These are phyloP conservation scores for Spathaspora sp. DNA, from an alignment of 805 yeast species.

Conservation along the genomic window DNA sequence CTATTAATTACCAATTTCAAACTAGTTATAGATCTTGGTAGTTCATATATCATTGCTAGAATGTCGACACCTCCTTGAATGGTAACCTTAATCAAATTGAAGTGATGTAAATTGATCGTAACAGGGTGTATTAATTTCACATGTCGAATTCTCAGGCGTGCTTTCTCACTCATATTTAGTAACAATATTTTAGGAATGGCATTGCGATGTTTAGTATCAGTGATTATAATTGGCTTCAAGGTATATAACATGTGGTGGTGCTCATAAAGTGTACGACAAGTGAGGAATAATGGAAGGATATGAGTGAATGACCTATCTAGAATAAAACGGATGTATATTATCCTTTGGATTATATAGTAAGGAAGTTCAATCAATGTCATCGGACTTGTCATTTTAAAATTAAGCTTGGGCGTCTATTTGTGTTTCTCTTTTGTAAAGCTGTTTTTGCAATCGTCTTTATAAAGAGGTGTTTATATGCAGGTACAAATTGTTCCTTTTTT, in stretches of 20 bases:
- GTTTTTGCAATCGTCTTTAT: neutral
- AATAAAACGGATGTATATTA: slow-evolving; percentile 6
- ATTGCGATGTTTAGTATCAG: neutral
- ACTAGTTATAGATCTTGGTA: slow-evolving; percentile 2
- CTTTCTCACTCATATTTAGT: neutral
- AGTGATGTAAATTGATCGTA: neutral
- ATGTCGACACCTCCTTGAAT: neutral
- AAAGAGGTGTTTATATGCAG: neutral
- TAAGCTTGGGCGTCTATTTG: neutral
- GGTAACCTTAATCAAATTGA: neutral
- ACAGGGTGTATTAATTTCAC: neutral
- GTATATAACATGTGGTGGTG: slow-evolving; percentile 10
- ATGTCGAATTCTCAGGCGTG: neutral
- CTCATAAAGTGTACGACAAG: slow-evolving; percentile 10
- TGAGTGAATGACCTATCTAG: neutral
- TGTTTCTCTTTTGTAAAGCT: neutral
- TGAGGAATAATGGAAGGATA: slow-evolving; percentile 7
- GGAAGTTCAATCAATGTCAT: slow-evolving; percentile 7
- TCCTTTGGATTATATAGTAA: slow-evolving; percentile 7
- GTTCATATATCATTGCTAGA: neutral
- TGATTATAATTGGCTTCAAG: slow-evolving; percentile 7
- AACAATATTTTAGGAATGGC: neutral
- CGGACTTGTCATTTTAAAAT: neutral
- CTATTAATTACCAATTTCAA: slow-evolving; percentile 1
- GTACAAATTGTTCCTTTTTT: neutral